These are phyloP conservation scores for Scutellaria baicalensis DNA, from an alignment of 257 asterid species.

Conservation along the genomic window DNA sequence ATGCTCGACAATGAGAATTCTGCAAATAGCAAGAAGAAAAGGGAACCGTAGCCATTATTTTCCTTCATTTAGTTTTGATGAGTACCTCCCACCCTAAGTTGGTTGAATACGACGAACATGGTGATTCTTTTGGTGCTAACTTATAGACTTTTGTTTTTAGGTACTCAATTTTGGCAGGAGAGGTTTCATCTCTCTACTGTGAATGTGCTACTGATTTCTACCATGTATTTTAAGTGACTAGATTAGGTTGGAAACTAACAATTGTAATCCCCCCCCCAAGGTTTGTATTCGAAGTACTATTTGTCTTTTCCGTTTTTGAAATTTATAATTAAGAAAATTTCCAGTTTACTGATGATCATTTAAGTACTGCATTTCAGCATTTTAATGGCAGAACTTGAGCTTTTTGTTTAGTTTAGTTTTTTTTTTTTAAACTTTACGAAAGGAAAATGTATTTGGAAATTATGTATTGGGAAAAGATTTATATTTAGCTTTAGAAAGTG, in stretches of 20 bases:
- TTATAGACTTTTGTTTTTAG: conserved; percentile 16
- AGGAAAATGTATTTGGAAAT: too few species aligned
- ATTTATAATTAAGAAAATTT: too few species aligned
- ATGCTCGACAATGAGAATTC: conserved; percentile 35
- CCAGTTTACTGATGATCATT: too few species aligned
- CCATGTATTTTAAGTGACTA: conserved; percentile 14
- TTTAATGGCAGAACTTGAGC: too few species aligned
- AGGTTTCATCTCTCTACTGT: neutral
- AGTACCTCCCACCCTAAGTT: conserved; percentile 28
- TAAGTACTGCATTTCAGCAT: too few species aligned
- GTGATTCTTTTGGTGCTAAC: conserved; percentile 42
- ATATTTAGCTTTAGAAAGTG: too few species aligned
- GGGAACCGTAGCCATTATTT: conserved; percentile 27
- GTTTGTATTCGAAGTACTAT: neutral
- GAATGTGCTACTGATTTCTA: conserved; percentile 19
- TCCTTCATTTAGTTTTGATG: neutral
- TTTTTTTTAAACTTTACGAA: too few species aligned
- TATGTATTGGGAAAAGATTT: too few species aligned
- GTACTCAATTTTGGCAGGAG: conserved; percentile 35
- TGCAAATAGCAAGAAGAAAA: conserved; percentile 40
- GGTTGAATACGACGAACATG: conserved; percentile 32
- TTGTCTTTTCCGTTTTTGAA: neutral
- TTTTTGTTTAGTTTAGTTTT: too few species aligned
- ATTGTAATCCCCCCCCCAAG: conserved; percentile 21
- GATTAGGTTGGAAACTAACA: conserved; percentile 21